Conservation (phyloP, 768 basidiomycete species). For the Chalciporus pseudorubinellus region DNA sequence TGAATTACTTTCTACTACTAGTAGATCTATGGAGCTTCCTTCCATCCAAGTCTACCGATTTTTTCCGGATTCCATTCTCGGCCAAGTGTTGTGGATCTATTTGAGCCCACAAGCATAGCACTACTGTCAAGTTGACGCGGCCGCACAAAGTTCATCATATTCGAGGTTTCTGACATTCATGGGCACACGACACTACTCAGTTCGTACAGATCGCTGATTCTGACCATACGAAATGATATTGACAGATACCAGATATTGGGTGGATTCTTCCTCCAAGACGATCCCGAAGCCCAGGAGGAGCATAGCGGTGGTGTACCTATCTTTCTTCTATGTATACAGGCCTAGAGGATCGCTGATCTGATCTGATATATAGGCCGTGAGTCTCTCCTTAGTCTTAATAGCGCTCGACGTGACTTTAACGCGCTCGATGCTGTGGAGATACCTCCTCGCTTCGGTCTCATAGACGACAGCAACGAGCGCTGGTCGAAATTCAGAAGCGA, state of each 20-base stretch:
- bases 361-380: constrained; percentile 15
- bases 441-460: constrained; percentile 56
- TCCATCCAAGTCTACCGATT: too few relatives aligned
- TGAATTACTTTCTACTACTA: too few relatives aligned
- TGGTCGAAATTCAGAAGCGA: constrained; percentile 47
- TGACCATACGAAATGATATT: neutral
- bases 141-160: neutral
- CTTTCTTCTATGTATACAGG: too few relatives aligned
- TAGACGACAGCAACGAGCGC: constrained; percentile 47
- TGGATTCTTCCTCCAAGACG: constrained; percentile 21
- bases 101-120: neutral
- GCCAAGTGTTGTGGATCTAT: neutral
- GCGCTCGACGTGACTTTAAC: neutral
- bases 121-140: neutral
- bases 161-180: constrained; percentile 2
- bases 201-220: constrained; percentile 3
- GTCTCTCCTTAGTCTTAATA: neutral
- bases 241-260: constrained; percentile 5
- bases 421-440: constrained; percentile 37
- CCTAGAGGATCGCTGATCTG: neutral
- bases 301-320: constrained; percentile 8
- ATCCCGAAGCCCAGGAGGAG: constrained; percentile 10
- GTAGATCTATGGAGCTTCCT: too few relatives aligned
- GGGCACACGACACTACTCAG: constrained; percentile 15
- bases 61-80: neutral